Conservation (phyloP, 352 stramenopile species). For the Pythium diclinum region DNA sequence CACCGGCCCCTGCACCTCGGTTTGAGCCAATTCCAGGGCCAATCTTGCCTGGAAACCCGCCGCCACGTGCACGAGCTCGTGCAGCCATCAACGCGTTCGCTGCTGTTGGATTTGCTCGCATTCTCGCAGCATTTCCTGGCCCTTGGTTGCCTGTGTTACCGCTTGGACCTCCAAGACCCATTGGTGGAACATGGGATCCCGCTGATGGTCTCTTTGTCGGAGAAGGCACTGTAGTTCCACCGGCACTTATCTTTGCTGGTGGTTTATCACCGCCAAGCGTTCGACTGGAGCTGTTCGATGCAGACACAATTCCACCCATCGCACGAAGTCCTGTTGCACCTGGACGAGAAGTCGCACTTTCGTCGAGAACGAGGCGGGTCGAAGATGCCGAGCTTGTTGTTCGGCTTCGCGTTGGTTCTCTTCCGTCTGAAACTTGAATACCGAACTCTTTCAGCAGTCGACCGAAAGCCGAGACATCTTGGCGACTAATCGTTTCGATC, state of each 20-base stretch:
- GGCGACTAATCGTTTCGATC: conserved; percentile 11
- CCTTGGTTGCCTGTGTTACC: neutral
- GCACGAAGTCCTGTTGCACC: conserved; percentile 10
- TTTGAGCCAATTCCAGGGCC: conserved; percentile 38
- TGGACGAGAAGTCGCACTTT: neutral
- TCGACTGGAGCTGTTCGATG: conserved; percentile 1
- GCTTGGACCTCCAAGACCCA: conserved; percentile 18
- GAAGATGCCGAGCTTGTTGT: conserved; percentile 12
- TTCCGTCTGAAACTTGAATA: conserved; percentile 16
- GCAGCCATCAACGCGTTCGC: conserved; percentile 72
- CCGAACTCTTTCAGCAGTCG: conserved; percentile 22
- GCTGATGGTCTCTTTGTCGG: conserved; percentile 44
- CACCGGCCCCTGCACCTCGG: conserved; percentile 31
- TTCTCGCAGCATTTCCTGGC: conserved; percentile 22
- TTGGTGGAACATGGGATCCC: conserved; percentile 20
- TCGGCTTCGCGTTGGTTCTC: conserved; percentile 13
- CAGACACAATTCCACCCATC: conserved; percentile 1
- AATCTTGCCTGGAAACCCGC: conserved; percentile 46
- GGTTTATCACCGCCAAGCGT: conserved; percentile 26
- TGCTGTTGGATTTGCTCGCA: conserved; percentile 49
- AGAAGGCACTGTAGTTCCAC: conserved; percentile 34
- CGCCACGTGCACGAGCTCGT: conserved; percentile 59
- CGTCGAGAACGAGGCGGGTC: neutral
- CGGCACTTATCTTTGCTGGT: conserved; percentile 14
- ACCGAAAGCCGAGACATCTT: conserved; percentile 13